phyloP scores from a whole-genome alignment of 2,329 filamentous ascomycete genomes.

The Cordyceps farinosa region DNA sequence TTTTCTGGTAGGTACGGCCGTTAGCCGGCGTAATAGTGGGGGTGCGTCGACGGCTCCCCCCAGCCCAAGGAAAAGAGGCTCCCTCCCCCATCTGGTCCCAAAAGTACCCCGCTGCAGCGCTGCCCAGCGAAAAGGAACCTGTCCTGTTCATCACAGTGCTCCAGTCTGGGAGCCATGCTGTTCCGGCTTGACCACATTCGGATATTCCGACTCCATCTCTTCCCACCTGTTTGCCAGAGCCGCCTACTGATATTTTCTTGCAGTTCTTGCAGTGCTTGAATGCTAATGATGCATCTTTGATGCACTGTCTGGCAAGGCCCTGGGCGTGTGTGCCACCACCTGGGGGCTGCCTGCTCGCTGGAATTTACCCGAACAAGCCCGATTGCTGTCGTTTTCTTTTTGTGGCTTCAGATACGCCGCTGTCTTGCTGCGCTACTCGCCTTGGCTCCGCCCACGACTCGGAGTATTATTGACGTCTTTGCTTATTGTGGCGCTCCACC shows the following conservation, averaged over 20 bases:
- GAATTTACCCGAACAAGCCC: constrained; percentile 10
- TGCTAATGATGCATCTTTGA: neutral
- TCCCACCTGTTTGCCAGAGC: neutral
- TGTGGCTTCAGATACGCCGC: neutral
- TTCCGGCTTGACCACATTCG: constrained; percentile 1
- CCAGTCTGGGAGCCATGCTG: neutral
- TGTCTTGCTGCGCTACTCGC: neutral
- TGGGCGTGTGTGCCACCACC: neutral
- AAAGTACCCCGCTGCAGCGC: constrained; percentile 19
- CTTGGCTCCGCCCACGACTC: constrained; percentile 3
- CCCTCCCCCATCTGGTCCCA: neutral
- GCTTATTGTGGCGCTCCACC: constrained; percentile 3
- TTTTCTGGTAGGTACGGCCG: constrained; percentile 46
- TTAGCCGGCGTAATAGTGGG: constrained; percentile 59
- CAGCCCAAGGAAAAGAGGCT: constrained; percentile 6
- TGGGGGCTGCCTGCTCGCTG: neutral
- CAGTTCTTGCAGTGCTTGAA: neutral
- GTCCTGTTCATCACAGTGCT: neutral
- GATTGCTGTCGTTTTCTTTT: neutral
- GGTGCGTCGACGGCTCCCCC: constrained; percentile 24
- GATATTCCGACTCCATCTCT: constrained; percentile 4
- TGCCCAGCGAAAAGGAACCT: constrained; percentile 13
- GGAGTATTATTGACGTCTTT: constrained; percentile 10
- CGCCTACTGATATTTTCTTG: neutral
- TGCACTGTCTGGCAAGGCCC: constrained; percentile 1